These are phyloP conservation scores for Cryptococcus amylolentus DNA, from an alignment of 1,284 basidiomycete species.

Conservation along the genomic window DNA sequence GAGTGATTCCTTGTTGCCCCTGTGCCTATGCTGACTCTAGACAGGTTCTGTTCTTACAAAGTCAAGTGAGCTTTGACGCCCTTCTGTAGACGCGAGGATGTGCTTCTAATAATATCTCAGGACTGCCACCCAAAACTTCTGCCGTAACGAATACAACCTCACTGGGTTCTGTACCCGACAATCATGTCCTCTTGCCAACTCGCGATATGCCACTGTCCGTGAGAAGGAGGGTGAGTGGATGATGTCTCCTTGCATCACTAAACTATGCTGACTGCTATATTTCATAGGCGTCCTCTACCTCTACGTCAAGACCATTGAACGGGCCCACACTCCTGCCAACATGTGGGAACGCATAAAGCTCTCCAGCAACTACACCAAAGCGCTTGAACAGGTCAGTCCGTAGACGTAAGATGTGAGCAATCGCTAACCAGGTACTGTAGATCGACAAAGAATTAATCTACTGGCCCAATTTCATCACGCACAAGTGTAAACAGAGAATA, in stretches of 20 bases:
- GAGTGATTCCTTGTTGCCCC: conserved; percentile 15
- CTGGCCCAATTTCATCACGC: conserved; percentile 96
- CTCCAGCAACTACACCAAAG: conserved; percentile 90
- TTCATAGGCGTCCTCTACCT: conserved; percentile 78
- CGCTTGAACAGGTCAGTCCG: conserved; percentile 75
- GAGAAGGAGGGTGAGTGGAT: conserved; percentile 78
- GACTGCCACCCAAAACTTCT: conserved; percentile 93
- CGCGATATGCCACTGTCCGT: conserved; percentile 91
- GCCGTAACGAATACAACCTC: conserved; percentile 97
- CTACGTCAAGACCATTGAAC: conserved; percentile 97
- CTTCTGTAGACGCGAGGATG: not conserved
- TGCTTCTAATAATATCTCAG: conserved; percentile 51
- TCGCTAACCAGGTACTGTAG: conserved; percentile 50
- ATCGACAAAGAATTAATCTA: conserved; percentile 93
- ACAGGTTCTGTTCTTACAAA: conserved; percentile 83
- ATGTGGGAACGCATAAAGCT: conserved; percentile 97
- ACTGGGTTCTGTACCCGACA: conserved; percentile 96
- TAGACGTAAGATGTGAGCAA: not conserved
- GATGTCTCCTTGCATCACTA: not conserved
- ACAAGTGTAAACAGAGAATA: conserved; percentile 98
- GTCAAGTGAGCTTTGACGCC: conserved; percentile 70
- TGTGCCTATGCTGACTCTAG: conserved; percentile 5
- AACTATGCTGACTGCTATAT: not conserved
- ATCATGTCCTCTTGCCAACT: conserved; percentile 95
- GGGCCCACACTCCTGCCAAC: conserved; percentile 88